Base-by-base conservation (phyloP, 2,329 filamentous ascomycete species). In the Myotisia sp. region DNA sequence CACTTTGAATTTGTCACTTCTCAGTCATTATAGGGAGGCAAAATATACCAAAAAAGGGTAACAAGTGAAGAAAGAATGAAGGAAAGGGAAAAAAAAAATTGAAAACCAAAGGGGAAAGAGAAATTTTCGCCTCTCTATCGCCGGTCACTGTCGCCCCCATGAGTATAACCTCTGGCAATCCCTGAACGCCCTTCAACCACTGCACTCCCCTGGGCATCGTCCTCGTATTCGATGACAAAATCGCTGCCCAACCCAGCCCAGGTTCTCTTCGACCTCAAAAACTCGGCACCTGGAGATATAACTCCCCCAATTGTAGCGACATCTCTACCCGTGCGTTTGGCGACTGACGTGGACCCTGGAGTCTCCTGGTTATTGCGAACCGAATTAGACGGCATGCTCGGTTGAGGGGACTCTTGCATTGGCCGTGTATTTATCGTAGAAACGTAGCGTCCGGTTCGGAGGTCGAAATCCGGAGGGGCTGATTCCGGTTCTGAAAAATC, bases 161-260 rank as follows among this genome's bases (percentile, higher is more conserved):
- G 79, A 0, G 67, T 73, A 61, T 98, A 98, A 0, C 87, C 90
- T 48, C 82, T 75, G 21, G 90, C 90, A 37, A 95, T 75, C 10
- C 90, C 90, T 44, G 76, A 79, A 43, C 84, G 71, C 1, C 90
- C 90, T 57, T 94, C 76, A 51, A 93, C 84, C 37, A 98, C 70
- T 5, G 34, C 43, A 12, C 27, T 44, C 17, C 14, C 39, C 29
- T 14, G 29, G n/a, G 59, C 64, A 31, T 69, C 65, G n/a, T 70
- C 65, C 19, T 76, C 71, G 43, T 71, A 72, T 43, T 57, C 59
- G 39, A 72, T 65, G 38, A 68, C 65, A 47, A 85, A 92, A 53
- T 98, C 90, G 41, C 74, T 92, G 0, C 90, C 90, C 16, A 98
- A 59, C 0, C 90, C 90, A 50, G 79, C 79, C 90, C 90, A 98